Percentiles rank a stretch among this genome's conserved stretches.
Conservation (phyloP, 169 alveolate genomes). For the Plasmodium falciparum region DNA sequence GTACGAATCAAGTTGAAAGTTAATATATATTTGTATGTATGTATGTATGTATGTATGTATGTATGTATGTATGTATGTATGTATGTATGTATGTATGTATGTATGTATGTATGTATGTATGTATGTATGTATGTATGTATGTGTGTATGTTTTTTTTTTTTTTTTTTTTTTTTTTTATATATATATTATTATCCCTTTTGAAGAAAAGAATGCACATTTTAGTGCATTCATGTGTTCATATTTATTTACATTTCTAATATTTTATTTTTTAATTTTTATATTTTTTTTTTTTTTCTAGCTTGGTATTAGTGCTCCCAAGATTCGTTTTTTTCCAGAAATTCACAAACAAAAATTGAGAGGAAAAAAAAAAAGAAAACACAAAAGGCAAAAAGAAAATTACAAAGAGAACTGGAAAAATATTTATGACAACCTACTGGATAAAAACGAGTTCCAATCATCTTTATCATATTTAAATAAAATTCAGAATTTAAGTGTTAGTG, state of each 20-base stretch:
- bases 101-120: neutral
- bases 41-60: neutral
- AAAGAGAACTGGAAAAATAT: slow-evolving; percentile 71
- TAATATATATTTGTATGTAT: neutral
- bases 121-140: neutral
- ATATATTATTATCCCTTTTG: neutral
- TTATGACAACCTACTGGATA: slow-evolving; percentile 49
- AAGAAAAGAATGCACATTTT: too few species aligned
- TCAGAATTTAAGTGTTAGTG: slow-evolving; percentile 58
- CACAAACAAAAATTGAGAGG: slow-evolving; percentile 66
- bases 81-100: neutral
- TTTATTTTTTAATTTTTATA: neutral
- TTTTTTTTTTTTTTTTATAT: slow-evolving; percentile 7
- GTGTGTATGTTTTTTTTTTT: neutral
- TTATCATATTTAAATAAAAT: slow-evolving; percentile 21
- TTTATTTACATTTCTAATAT: too few species aligned
- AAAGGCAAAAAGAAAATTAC: slow-evolving; percentile 33
- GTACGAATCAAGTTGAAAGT: neutral
- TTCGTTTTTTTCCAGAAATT: slow-evolving; percentile 34
- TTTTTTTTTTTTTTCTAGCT: slow-evolving; percentile 3
- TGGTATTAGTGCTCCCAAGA: slow-evolving; percentile 67
- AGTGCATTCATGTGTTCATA: too few species aligned
- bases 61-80: neutral
- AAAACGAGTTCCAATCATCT: slow-evolving; percentile 36
- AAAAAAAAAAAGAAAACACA: slow-evolving; percentile 37